A percentile compares a stretch with the other conserved stretches of the same genome.
Evolutionary conservation across 1,284 basidiomycete species (phyloP).

Genomic region (Sporisorium scitamineum): DNA sequence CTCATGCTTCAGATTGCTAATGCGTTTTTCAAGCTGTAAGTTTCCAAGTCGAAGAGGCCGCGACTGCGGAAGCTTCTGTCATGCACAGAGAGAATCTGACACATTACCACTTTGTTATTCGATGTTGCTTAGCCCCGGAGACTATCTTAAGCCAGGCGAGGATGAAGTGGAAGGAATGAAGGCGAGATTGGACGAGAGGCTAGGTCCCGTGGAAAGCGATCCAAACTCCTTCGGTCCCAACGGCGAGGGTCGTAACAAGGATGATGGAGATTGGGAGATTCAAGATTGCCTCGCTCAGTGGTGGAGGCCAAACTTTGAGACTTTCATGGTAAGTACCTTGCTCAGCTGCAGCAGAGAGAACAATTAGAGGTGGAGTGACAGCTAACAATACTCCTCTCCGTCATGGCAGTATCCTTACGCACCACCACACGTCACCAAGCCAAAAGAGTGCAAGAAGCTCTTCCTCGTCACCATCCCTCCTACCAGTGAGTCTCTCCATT

Average conservation of each 20-base stretch:
- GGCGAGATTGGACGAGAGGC: constrained; percentile 83
- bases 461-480: constrained; percentile 96
- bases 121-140: constrained; percentile 82
- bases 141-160: constrained; percentile 95
- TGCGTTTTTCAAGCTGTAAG: constrained; percentile 97
- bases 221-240: constrained; percentile 56
- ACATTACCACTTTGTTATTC: too few species aligned
- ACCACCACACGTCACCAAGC: constrained; percentile 94
- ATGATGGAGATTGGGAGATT: constrained; percentile 87
- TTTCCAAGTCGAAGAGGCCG: too few species aligned
- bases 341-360: background rate
- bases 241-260: constrained; percentile 76
- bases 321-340: constrained; percentile 90
- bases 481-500: constrained; percentile 77
- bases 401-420: constrained; percentile 87
- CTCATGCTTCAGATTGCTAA: constrained; percentile 98
- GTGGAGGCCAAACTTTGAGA: constrained; percentile 98
- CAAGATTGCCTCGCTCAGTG: constrained; percentile 93
- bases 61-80: background rate
- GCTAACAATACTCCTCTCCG: background rate
- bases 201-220: constrained; percentile 57
- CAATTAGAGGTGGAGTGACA: background rate
- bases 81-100: constrained; percentile 5
- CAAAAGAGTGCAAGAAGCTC: constrained; percentile 97
- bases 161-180: constrained; percentile 90